Evolutionary conservation across 116 monocot genomes (phyloP).

Genomic region (Zostera marina): DNA sequence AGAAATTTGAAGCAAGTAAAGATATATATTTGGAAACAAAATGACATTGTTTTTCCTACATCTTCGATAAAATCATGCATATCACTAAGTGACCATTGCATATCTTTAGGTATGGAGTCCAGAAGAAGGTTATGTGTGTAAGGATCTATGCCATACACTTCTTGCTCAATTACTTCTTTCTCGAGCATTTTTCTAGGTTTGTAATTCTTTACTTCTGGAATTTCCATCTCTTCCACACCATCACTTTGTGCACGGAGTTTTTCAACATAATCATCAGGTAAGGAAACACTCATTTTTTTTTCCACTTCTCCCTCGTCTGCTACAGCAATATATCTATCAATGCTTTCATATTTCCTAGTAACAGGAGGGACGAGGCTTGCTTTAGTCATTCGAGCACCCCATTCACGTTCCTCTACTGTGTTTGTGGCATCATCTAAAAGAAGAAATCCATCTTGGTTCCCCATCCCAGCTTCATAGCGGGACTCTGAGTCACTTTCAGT

Average conservation of each 20-base stretch:
- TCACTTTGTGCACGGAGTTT: constrained; percentile 61
- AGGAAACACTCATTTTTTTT: constrained; percentile 76
- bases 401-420: constrained; percentile 72
- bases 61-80: constrained; percentile 92
- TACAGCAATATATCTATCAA: constrained; percentile 73
- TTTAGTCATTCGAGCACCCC: constrained; percentile 99
- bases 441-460: constrained; percentile 29
- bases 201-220: constrained; percentile 98
- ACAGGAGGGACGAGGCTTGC: constrained; percentile 94
- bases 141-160: constrained; percentile 99
- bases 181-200: constrained; percentile 86
- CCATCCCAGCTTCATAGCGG: constrained; percentile 17
- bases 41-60: constrained; percentile 14
- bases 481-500: constrained; percentile 76
- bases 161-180: constrained; percentile 89
- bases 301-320: constrained; percentile 91
- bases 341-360: constrained; percentile 96
- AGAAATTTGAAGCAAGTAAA: background rate
- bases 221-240: constrained; percentile 79
- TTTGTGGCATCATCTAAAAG: constrained; percentile 47
- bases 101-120: constrained; percentile 82
- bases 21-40: background rate
- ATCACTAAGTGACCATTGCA: constrained; percentile 45
- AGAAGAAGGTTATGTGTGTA: constrained; percentile 95
- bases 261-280: constrained; percentile 91